Evolutionary conservation across 164 flowering plant genomes (phyloP).

Genomic region (Liriodendron chinense): DNA sequence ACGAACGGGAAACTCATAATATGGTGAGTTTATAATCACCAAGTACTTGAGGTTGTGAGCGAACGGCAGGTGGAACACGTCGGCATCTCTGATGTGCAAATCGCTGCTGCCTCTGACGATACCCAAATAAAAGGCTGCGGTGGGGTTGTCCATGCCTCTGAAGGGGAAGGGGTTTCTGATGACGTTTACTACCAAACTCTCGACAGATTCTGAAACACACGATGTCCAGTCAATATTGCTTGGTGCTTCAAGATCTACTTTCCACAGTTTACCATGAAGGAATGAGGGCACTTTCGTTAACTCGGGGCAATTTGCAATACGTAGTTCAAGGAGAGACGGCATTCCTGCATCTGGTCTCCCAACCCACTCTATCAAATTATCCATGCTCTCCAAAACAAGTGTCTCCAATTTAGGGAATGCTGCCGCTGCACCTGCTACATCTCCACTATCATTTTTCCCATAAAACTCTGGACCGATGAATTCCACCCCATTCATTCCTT

Average conservation of each 20-base stretch:
- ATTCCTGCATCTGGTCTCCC: not conserved
- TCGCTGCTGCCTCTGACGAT: too few relatives aligned
- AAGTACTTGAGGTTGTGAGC: not conserved
- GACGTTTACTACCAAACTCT: too few relatives aligned
- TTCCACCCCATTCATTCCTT: not conserved
- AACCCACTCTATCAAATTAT: not conserved
- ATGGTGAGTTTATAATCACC: not conserved
- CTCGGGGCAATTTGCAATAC: not conserved
- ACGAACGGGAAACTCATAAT: not conserved
- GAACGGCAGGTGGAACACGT: not conserved
- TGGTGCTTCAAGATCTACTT: not conserved
- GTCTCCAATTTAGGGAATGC: conserved; percentile 9
- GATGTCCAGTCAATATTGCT: conserved; percentile 13
- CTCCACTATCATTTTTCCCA: not conserved
- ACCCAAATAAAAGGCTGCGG: too few relatives aligned
- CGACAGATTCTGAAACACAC: too few relatives aligned
- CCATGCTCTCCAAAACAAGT: not conserved
- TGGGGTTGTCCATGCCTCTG: too few relatives aligned
- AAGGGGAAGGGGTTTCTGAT: too few relatives aligned
- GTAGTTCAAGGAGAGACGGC: not conserved
- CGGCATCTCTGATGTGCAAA: too few relatives aligned
- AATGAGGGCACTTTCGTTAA: conserved; percentile 9
- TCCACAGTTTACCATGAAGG: conserved; percentile 8
- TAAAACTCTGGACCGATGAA: not conserved
- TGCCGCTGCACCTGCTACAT: too few relatives aligned